phyloP scores from a whole-genome alignment of 805 yeast genomes.

The Candida sonorensis region DNA sequence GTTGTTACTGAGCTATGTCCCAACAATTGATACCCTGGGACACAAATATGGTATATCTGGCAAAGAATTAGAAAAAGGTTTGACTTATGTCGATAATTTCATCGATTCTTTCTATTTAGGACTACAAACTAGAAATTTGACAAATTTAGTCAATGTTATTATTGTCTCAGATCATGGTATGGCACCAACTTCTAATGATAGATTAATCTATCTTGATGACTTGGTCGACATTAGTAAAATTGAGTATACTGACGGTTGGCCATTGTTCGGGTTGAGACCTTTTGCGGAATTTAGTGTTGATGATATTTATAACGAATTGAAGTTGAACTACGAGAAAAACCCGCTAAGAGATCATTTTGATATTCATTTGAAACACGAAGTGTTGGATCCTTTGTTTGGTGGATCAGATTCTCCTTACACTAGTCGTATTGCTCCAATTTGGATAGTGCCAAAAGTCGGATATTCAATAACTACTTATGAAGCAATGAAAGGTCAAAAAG shows the following conservation, averaged over 20 bases:
- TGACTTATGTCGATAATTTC: constrained; percentile 60
- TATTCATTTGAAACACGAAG: constrained; percentile 47
- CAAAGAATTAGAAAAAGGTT: constrained; percentile 42
- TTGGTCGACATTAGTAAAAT: constrained; percentile 46
- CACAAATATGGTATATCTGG: constrained; percentile 70
- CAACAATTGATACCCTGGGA: constrained; percentile 74
- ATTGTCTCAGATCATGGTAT: constrained; percentile 90
- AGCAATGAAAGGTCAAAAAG: constrained; percentile 42
- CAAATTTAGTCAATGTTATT: constrained; percentile 62
- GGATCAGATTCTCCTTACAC: constrained; percentile 34
- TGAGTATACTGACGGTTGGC: constrained; percentile 76
- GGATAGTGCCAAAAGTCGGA: constrained; percentile 82
- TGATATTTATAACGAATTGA: constrained; percentile 41
- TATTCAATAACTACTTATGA: constrained; percentile 62
- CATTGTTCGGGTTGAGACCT: constrained; percentile 74
- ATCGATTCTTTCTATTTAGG: constrained; percentile 43
- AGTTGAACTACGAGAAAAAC: constrained; percentile 23
- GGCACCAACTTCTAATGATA: constrained; percentile 74
- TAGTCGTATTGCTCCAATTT: constrained; percentile 72
- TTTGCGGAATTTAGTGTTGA: constrained; percentile 30
- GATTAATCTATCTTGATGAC: constrained; percentile 70
- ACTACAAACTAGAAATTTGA: constrained; percentile 47
- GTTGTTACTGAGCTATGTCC: constrained; percentile 69
- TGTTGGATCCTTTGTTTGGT: constrained; percentile 55
- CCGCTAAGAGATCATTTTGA: constrained; percentile 30